phyloP scores from a whole-genome alignment of 371 early-diverging fungal genomes.

The Mucor saturninus region DNA sequence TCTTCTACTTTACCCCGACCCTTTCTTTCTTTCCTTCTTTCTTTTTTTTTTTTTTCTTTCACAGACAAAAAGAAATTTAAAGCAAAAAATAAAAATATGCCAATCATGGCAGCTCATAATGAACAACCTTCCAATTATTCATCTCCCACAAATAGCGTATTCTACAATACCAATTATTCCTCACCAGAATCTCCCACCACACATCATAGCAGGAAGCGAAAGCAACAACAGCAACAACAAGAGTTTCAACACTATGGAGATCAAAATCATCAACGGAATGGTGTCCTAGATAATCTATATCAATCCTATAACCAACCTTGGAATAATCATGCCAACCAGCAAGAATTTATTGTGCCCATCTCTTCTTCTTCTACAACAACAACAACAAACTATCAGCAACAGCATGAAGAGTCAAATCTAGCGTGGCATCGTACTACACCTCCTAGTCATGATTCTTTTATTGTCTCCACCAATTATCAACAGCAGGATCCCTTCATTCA shows the following conservation, averaged over 20 bases:
- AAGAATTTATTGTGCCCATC: constrained; percentile 1
- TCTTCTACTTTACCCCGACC: constrained; percentile 10
- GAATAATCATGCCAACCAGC: neutral
- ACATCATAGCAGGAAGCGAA: constrained; percentile 8
- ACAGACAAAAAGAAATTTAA: neutral
- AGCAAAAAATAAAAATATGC: constrained; percentile 9
- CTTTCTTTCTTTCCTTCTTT: constrained; percentile 8
- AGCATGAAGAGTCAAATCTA: constrained; percentile 2
- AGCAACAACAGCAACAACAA: constrained; percentile 10
- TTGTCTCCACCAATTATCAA: neutral
- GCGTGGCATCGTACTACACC: constrained; percentile 3
- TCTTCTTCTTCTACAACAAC: neutral
- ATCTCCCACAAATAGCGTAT: constrained; percentile 1
- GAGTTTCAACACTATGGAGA: neutral
- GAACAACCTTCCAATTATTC: constrained; percentile 9
- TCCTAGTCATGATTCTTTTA: neutral
- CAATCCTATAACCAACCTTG: neutral
- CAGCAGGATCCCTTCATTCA: neutral
- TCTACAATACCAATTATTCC: constrained; percentile 9
- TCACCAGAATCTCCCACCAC: constrained; percentile 17
- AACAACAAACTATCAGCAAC: constrained; percentile 3
- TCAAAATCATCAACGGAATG: neutral
- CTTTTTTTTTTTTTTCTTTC: neutral
- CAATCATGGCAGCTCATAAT: constrained; percentile 20
- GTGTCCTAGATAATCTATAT: neutral